phyloP scores from a whole-genome alignment of 805 yeast genomes.

The Lipomyces mesembrius region DNA sequence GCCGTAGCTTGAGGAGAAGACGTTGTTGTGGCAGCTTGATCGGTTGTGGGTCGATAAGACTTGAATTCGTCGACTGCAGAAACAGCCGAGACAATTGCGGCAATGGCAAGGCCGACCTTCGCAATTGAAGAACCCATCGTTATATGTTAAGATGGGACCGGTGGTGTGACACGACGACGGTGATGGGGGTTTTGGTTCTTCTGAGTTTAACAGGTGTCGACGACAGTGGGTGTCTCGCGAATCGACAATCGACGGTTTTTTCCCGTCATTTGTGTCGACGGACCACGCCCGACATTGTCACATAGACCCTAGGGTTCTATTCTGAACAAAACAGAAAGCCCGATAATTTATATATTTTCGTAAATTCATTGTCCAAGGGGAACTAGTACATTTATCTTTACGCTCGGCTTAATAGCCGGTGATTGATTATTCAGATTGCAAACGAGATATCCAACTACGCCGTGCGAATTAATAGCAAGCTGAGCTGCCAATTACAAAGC shows the following conservation, averaged over 20 bases:
- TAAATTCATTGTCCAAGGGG: too few species aligned
- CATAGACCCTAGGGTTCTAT: too few species aligned
- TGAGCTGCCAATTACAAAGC: too few species aligned
- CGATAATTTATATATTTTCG: too few species aligned
- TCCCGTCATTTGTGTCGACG: neutral
- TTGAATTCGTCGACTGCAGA: slow-evolving; percentile 36
- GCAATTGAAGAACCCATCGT: neutral
- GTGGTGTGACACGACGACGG: neutral
- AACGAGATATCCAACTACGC: too few species aligned
- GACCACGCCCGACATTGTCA: neutral
- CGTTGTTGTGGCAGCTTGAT: slow-evolving; percentile 17
- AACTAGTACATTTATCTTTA: too few species aligned
- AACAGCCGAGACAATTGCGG: slow-evolving; percentile 12
- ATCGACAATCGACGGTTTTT: neutral
- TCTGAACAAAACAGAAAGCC: too few species aligned
- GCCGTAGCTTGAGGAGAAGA: slow-evolving; percentile 17
- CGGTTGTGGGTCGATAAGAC: slow-evolving; percentile 31
- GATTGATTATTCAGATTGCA: too few species aligned
- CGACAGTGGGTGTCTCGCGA: neutral
- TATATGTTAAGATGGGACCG: neutral
- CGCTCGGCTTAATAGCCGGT: too few species aligned
- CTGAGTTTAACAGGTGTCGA: neutral
- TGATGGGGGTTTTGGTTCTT: neutral
- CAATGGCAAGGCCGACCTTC: slow-evolving; percentile 5
- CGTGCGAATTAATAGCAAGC: too few species aligned